Base-by-base conservation (phyloP, 208 protist genomes). In the Acanthamoeba polyphaga region DNA sequence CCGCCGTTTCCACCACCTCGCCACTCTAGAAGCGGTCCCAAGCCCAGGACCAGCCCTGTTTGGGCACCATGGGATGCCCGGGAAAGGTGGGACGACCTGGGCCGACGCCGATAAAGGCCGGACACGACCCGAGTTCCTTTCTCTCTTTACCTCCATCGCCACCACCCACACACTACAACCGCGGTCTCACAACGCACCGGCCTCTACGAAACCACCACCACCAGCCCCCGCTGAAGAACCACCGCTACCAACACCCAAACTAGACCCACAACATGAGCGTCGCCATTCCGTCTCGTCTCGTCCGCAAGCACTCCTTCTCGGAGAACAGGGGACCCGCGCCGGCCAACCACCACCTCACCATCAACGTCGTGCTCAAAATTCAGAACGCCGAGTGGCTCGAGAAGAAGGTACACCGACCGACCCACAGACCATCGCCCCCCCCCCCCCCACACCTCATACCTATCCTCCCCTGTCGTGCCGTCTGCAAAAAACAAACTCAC, bases 221-320 rank as follows among this genome's bases (percentile, higher is more conserved):
- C 7, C 60, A 8, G 22, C 60, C 58, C 1, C 4, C 12, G n/a
- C n/a, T n/a, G n/a, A 17, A 72, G 27, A 72, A 32, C 1, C 66
- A 72, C 66, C 19, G 19, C 51, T 8, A 24, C 4, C 49, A 51
- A 38, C 15, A 27, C 24, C 38, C 46, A 55, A 38, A 82, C 9
- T 32, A 72, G 0, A 43, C 6, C 70, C 7, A 4, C 27, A 88
- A n/a, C n/a, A 43, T 43, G 34, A 92, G n/a, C 38, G 62, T 74
- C 62, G 62, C 87, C 15, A 9, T 74, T 46, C 64, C 87, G 5
- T 74, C 87, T 13, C 87, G 87, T 34, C 87, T 92, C 43, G 22
- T 74, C 87, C 87, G 55, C 87, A 92, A 92, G 87, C 87, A 68
- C 34, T 74, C 64, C 10, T 74, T 92, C 87, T 74, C 62, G 34